These are phyloP conservation scores for Mycena citricolor DNA, from an alignment of 1,284 basidiomycete species.

Conservation along the genomic window DNA sequence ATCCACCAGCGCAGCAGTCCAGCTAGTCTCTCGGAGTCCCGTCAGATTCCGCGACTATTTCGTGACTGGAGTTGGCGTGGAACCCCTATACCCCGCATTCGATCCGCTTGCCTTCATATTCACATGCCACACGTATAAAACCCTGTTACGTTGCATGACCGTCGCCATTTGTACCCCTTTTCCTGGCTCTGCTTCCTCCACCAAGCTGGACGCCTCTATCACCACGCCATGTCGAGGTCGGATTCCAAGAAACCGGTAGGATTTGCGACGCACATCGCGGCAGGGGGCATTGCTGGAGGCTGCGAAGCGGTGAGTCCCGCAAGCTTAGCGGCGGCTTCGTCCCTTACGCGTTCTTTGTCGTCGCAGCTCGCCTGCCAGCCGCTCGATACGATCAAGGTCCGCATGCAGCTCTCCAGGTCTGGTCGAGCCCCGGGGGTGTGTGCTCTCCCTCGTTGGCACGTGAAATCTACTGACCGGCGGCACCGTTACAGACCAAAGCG, in stretches of 20 bases:
- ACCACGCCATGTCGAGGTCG: constrained; percentile 62
- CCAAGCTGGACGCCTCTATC: too few relatives aligned
- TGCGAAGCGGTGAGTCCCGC: constrained; percentile 78
- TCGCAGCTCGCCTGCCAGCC: constrained; percentile 75
- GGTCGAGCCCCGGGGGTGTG: constrained; percentile 78
- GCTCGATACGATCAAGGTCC: constrained; percentile 97
- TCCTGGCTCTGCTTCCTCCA: too few relatives aligned
- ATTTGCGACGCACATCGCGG: constrained; percentile 88
- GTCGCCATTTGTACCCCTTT: too few relatives aligned
- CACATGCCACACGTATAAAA: too few relatives aligned
- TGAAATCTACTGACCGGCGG: too few relatives aligned
- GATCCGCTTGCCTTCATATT: too few relatives aligned
- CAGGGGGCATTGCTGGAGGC: constrained; percentile 88
- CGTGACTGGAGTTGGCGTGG: too few relatives aligned
- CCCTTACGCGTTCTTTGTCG: constrained; percentile 6
- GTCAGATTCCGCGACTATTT: too few relatives aligned
- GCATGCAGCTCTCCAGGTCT: constrained; percentile 93
- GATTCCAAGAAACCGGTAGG: constrained; percentile 71
- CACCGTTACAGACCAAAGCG: constrained; percentile 71
- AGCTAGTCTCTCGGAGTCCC: too few relatives aligned
- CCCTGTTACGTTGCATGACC: too few relatives aligned
- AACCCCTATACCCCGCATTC: too few relatives aligned
- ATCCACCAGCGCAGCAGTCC: too few relatives aligned
- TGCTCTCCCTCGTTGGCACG: constrained; percentile 22
- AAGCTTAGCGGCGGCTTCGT: neutral